phyloP scores from a whole-genome alignment of 306 rosid genomes.

The Cotoneaster glaucophyllus region DNA sequence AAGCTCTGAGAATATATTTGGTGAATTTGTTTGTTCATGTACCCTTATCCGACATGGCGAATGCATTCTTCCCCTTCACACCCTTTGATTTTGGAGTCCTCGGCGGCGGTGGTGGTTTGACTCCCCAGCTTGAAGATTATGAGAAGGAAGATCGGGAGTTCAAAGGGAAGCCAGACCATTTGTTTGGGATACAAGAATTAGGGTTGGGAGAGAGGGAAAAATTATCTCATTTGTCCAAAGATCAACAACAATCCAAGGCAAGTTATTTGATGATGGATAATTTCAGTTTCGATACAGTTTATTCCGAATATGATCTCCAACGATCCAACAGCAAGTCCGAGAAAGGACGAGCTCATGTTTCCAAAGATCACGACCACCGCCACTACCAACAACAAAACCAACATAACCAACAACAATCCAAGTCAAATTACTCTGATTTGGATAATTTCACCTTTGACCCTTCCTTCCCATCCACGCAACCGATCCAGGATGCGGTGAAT shows the following conservation, averaged over 20 bases:
- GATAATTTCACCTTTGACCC: conserved; percentile 30
- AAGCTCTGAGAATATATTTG: not conserved
- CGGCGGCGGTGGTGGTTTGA: not conserved
- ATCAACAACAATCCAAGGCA: conserved; percentile 10
- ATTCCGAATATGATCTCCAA: not conserved
- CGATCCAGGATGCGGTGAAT: conserved; percentile 2
- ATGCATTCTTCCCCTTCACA: conserved; percentile 24
- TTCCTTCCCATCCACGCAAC: conserved; percentile 16
- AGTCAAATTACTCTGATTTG: conserved; percentile 7
- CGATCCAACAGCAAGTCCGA: not conserved
- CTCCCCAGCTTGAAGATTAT: conserved; percentile 17
- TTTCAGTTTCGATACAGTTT: conserved; percentile 18
- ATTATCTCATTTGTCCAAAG: not conserved
- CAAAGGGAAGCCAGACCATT: conserved; percentile 11
- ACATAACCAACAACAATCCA: conserved; percentile 13
- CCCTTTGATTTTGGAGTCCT: conserved; percentile 33
- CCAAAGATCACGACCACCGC: conserved; percentile 16
- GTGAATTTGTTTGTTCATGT: not conserved
- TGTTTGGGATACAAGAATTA: conserved; percentile 18
- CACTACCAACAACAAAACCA: not conserved
- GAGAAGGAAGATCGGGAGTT: conserved; percentile 10
- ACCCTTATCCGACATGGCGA: conserved; percentile 15
- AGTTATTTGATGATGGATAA: conserved; percentile 25
- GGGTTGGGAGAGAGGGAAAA: conserved; percentile 13
- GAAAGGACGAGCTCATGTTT: conserved; percentile 8